phyloP scores from a whole-genome alignment of 1,284 basidiomycete species.

The Irpex lacteus region DNA sequence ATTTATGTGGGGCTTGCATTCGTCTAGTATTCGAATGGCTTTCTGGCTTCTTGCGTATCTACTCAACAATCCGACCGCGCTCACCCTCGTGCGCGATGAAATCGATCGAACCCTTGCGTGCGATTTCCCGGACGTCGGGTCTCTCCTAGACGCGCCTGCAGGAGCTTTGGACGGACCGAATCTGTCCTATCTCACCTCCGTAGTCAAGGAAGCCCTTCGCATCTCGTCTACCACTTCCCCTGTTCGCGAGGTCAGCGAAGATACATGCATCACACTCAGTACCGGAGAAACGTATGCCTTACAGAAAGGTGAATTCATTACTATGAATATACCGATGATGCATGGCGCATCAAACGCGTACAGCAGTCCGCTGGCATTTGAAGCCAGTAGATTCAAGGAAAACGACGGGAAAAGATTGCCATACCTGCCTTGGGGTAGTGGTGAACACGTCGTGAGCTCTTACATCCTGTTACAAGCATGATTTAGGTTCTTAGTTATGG shows the following conservation, averaged over 20 bases:
- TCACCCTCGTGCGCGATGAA: not conserved
- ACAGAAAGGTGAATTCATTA: not conserved
- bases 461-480: not conserved
- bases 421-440: not conserved
- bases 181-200: not conserved
- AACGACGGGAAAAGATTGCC: not conserved
- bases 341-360: not conserved
- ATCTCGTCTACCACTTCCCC: not conserved
- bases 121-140: not conserved
- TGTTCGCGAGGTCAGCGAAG: not conserved
- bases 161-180: not conserved
- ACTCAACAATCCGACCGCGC: not conserved
- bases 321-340: not conserved
- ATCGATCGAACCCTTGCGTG: not conserved
- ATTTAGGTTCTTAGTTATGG: not conserved
- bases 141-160: not conserved
- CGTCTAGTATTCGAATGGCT: not conserved
- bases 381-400: not conserved
- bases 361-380: not conserved
- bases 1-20: not conserved
- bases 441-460: not conserved
- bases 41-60: not conserved
- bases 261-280: not conserved
- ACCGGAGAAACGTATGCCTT: not conserved
- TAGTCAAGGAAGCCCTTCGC: not conserved